Base-by-base conservation (phyloP, 192 early-diverging fungal genomes). In the Umbelopsis sp. region DNA sequence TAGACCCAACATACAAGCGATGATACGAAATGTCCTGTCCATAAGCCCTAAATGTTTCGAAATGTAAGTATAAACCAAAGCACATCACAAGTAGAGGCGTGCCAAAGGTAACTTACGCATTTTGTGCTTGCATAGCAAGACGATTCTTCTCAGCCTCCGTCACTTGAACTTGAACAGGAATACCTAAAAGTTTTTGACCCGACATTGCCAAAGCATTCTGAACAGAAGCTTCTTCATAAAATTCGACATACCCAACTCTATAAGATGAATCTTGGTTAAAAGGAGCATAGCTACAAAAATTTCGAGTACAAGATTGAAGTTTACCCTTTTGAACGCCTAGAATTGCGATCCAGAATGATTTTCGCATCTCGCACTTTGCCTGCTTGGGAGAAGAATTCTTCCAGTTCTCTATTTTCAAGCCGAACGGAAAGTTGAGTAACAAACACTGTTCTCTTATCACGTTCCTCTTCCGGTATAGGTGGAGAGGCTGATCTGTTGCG, bases 191-290 rank as follows among this genome's bases (percentile, higher is more conserved):
- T 82, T 89, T 90, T 78, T 92, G 79, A 20, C 93, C 94, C 44
- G 91, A 86, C 85, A 97, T 86, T 35, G 77, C 81, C n/a, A 97
- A 84, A 5, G 97, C 97, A 71, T 88, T 90, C 48, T 78, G 75
- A n/a, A 95, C 95, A 35, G 94, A 88, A 8, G 84, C 86, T 68
- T 90, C 87, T 6, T 93, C 90, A 78, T 95, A 93, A 84, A 97
- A 99, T 79, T 99, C 97, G 4, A 99, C 93, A 74, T 97, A 99
- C 20, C 94, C 97, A 44, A 97, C 93, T 33, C 96, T 94, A 79
- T n/a, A 35, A 50, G 30, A 51, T 33, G 67, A 69, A 22, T 12
- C 72, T 12, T 11, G 20, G 4, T 20, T 35, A 18, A 41, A 20
- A 21, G 2, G 3, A 3, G 3, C 27, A 64, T 13, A 69, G 1